These are phyloP conservation scores for Aureobasidium sp. DNA, from an alignment of 2,329 filamentous ascomycete species.

Conservation along the genomic window DNA sequence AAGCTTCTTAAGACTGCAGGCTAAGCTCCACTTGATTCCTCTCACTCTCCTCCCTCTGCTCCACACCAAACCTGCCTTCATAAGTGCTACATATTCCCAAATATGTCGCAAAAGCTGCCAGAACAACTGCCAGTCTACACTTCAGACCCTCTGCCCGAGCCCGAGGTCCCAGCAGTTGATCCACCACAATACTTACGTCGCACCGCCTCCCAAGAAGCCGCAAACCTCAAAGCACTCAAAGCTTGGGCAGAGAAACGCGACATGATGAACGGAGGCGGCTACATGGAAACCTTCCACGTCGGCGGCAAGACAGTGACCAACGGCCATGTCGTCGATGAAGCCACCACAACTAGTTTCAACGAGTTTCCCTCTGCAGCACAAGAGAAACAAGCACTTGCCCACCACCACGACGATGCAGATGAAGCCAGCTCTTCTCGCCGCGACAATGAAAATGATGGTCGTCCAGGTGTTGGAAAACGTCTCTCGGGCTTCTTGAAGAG, in stretches of 20 bases:
- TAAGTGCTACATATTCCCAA: neutral
- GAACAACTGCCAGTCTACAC: conserved; percentile 1
- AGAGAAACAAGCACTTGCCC: neutral
- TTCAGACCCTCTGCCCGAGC: neutral
- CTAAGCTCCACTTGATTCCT: neutral
- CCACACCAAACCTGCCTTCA: neutral
- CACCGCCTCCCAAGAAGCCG: neutral
- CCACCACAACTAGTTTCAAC: neutral
- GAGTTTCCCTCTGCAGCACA: neutral
- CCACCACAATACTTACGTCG: neutral
- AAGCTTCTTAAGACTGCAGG: neutral
- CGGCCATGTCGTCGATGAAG: neutral
- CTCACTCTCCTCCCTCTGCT: neutral
- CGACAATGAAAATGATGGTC: neutral
- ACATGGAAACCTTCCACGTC: conserved; percentile 10
- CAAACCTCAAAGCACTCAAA: neutral
- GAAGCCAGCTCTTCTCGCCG: neutral
- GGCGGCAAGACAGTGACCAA: neutral
- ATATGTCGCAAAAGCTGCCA: neutral
- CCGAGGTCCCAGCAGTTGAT: neutral
- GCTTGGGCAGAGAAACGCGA: conserved; percentile 3
- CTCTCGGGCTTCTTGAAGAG: conserved; percentile 2
- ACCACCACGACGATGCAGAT: neutral
- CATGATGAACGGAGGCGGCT: neutral
- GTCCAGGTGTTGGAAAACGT: conserved; percentile 1